Conservation (phyloP, 108 stramenopile genomes). For the Nitzschia sp. region DNA sequence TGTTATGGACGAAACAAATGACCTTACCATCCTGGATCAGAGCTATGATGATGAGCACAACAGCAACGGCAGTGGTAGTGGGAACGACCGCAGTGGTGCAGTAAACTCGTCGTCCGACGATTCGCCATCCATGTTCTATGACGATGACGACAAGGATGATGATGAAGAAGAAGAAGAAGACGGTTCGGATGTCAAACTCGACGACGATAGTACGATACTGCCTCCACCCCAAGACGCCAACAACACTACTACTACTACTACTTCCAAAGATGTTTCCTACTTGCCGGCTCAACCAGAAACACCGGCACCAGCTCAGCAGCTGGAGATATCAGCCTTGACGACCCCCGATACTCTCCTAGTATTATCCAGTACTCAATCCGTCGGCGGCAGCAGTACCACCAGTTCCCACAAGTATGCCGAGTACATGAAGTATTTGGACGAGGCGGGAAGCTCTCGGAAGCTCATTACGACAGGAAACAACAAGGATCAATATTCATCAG, state of each 20-base stretch:
- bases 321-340: not conserved
- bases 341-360: not conserved
- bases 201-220: no score
- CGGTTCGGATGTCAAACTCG: no score
- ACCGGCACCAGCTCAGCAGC: not conserved
- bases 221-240: not conserved
- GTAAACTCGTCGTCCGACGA: no score
- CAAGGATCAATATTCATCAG: not conserved
- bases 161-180: not conserved
- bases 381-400: not conserved
- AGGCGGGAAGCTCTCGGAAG: not conserved
- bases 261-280: not conserved
- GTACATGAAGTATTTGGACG: conserved; percentile 11
- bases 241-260: no score
- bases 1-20: not conserved
- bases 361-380: not conserved
- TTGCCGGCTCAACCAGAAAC: not conserved
- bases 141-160: not conserved
- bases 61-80: not conserved
- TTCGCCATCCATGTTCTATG: no score
- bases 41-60: not conserved
- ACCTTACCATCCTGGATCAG: not conserved
- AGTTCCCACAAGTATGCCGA: conserved; percentile 11
- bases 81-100: not conserved
- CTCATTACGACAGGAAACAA: no score